Conservation (phyloP, 345 rosid genomes). For the Salix suchowensis region DNA sequence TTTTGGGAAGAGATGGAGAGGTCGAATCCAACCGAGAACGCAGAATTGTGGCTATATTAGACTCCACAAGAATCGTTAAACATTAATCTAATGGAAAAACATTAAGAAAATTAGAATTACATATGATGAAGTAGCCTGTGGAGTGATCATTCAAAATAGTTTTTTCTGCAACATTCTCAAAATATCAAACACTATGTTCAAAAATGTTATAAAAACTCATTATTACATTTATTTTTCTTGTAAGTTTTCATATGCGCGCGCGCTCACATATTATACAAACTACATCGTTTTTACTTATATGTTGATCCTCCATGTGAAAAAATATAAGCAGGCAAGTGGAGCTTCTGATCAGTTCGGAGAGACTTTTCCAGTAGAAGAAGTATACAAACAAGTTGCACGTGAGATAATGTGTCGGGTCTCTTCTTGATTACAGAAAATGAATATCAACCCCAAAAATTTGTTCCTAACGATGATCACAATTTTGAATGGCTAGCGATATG, state of each 20-base stretch:
- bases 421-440: slow-evolving; percentile 20
- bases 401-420: slow-evolving; percentile 48
- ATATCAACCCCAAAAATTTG: background rate
- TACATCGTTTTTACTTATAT: background rate
- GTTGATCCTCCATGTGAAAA: background rate
- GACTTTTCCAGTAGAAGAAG: slow-evolving; percentile 39
- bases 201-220: background rate
- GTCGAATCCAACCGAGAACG: no score
- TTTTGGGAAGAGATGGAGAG: no score
- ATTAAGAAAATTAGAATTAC: no score
- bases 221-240: no score
- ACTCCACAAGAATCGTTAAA: no score
- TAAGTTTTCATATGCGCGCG: no score
- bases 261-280: no score
- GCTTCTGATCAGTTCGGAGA: slow-evolving; percentile 34
- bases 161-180: background rate
- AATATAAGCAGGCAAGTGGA: slow-evolving; percentile 27
- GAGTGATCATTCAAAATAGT: background rate
- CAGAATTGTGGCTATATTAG: no score
- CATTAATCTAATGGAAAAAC: no score
- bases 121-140: background rate
- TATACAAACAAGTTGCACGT: slow-evolving; percentile 51
- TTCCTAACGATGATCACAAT: background rate
- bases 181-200: no score
- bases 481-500: background rate